A percentile compares a stretch with the other conserved stretches of the same genome.
These are phyloP conservation scores for Coemansia aciculifera DNA, from an alignment of 192 early-diverging fungal genomes.

Conservation along the genomic window DNA sequence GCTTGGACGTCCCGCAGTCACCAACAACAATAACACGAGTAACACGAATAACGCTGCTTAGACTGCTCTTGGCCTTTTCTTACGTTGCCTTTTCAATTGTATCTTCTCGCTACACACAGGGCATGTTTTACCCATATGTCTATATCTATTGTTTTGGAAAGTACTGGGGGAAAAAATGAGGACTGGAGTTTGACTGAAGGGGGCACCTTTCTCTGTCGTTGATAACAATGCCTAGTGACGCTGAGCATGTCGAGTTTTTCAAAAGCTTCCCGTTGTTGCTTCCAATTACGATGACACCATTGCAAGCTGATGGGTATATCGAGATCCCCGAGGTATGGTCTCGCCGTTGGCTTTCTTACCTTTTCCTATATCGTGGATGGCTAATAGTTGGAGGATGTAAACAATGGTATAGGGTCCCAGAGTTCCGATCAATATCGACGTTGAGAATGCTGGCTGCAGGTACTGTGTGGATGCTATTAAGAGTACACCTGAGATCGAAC, in stretches of 20 bases:
- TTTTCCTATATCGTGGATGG: background rate
- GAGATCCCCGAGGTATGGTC: constrained; percentile 22
- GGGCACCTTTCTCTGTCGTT: background rate
- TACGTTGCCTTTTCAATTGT: background rate
- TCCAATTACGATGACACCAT: constrained; percentile 31
- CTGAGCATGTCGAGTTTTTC: constrained; percentile 48
- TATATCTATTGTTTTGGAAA: background rate
- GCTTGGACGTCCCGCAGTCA: constrained; percentile 30
- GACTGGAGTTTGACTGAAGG: background rate
- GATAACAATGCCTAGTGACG: constrained; percentile 2
- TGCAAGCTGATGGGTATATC: constrained; percentile 39
- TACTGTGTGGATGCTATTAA: constrained; percentile 35
- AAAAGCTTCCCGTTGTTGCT: constrained; percentile 41
- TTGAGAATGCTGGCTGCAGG: background rate
- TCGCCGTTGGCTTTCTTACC: too few relatives aligned
- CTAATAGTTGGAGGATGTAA: background rate
- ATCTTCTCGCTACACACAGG: background rate
- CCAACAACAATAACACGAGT: background rate
- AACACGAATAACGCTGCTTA: background rate
- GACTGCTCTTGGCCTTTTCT: background rate
- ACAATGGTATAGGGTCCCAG: constrained; percentile 6
- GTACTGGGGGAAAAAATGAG: background rate
- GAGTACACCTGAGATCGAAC: constrained; percentile 29
- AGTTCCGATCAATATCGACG: constrained; percentile 27
- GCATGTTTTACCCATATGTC: background rate